Conservation (phyloP, 179 eudicot species). For the Corrigiola litoralis region DNA sequence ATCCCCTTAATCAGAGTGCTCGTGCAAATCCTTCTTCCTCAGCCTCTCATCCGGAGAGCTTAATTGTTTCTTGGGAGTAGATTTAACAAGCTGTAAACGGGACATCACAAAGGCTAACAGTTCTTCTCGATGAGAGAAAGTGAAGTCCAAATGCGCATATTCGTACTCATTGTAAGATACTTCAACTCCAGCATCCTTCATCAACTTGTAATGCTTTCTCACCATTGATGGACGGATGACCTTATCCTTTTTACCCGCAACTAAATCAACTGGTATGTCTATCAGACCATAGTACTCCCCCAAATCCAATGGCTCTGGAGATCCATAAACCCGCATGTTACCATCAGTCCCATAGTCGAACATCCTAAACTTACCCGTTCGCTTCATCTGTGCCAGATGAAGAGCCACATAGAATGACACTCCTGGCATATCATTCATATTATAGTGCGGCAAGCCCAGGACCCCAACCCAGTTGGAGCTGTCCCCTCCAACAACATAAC, state of each 20-base stretch:
- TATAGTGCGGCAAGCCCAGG: conserved; percentile 80
- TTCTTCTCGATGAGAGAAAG: conserved; percentile 90
- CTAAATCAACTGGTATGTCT: conserved; percentile 88
- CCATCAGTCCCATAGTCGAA: conserved; percentile 79
- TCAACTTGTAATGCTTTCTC: conserved; percentile 57
- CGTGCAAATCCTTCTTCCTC: not conserved
- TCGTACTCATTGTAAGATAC: conserved; percentile 80
- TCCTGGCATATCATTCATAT: conserved; percentile 98
- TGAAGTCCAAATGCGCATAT: conserved; percentile 92
- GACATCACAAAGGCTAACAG: conserved; percentile 88
- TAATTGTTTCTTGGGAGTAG: conserved; percentile 26
- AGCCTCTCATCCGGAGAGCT: not conserved
- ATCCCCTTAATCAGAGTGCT: conserved; percentile 12
- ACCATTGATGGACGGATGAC: conserved; percentile 91
- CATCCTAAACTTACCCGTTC: conserved; percentile 64
- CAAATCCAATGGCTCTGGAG: conserved; percentile 79
- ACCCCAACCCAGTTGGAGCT: conserved; percentile 98
- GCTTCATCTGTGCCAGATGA: conserved; percentile 86
- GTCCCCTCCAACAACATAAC: conserved; percentile 90
- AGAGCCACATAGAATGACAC: conserved; percentile 78
- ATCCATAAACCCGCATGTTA: conserved; percentile 63
- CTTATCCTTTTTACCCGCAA: conserved; percentile 80
- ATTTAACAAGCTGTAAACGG: conserved; percentile 61
- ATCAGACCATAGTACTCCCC: conserved; percentile 68
- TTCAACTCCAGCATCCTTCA: conserved; percentile 67